These are phyloP conservation scores for Blepharisma undulans DNA, from an alignment of 169 alveolate genomes.

Conservation along the genomic window DNA sequence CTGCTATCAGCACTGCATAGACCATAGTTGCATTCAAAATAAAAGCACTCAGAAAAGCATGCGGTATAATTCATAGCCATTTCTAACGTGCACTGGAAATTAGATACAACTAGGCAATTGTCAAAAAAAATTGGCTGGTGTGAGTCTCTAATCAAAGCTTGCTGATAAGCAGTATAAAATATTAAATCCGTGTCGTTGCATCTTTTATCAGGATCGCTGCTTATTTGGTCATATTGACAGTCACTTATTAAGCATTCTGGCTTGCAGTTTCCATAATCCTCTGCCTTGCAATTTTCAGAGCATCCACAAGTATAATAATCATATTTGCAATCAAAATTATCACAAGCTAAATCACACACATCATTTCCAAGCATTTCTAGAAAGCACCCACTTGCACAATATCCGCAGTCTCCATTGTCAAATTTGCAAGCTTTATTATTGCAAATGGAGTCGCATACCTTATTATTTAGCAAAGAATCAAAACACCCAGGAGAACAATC, in stretches of 20 bases:
- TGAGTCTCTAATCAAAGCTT: no score
- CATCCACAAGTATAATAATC: background rate
- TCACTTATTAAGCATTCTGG: background rate
- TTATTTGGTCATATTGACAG: background rate
- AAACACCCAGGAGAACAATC: background rate
- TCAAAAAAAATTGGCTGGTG: no score
- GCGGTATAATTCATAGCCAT: no score
- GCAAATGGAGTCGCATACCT: background rate
- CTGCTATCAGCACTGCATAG: no score
- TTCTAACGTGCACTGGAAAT: no score
- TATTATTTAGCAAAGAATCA: background rate
- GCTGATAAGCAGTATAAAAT: no score
- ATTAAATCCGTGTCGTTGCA: no score
- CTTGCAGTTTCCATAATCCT: background rate
- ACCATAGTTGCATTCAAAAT: no score
- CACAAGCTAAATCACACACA: constrained; percentile 16
- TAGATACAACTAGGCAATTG: no score
- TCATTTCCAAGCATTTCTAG: background rate
- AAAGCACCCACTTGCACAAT: constrained; percentile 19
- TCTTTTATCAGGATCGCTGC: no score
- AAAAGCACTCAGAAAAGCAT: no score
- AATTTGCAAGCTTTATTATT: constrained; percentile 13
- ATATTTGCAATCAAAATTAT: constrained; percentile 14
- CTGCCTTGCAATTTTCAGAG: background rate
- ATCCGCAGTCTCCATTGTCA: constrained; percentile 6